Percentiles rank a stretch among this genome's conserved stretches.
These are phyloP conservation scores for Areca catechu DNA, from an alignment of 176 grass and related monocot species.

Conservation along the genomic window DNA sequence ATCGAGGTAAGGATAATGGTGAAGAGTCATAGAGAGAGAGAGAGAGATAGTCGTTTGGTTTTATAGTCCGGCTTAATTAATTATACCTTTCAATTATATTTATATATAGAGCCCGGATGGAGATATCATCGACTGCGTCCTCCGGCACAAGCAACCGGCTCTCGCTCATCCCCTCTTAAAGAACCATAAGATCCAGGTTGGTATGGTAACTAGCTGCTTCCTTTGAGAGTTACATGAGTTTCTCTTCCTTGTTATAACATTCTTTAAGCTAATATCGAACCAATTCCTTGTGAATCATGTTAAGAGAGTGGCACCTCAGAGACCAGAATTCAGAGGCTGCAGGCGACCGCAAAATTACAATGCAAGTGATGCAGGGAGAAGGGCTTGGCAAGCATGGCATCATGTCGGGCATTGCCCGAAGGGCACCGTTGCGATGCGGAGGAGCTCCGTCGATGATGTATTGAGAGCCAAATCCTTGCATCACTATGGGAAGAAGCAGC, in stretches of 20 bases:
- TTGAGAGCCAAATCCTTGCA: slow-evolving; percentile 56
- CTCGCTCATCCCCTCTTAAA: slow-evolving; percentile 64
- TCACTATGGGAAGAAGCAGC: slow-evolving; percentile 68
- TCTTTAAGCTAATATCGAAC: neutral
- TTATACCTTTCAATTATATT: too few species aligned
- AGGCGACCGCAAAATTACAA: neutral
- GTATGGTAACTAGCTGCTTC: too few species aligned
- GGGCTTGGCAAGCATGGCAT: slow-evolving; percentile 82
- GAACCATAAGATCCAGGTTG: slow-evolving; percentile 57
- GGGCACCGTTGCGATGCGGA: slow-evolving; percentile 64
- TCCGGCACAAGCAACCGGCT: slow-evolving; percentile 49
- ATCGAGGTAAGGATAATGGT: slow-evolving; percentile 32
- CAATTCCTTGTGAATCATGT: neutral
- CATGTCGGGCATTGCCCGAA: slow-evolving; percentile 57
- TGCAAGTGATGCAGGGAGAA: neutral
- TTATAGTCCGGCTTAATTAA: too few species aligned
- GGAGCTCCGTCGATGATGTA: slow-evolving; percentile 57
- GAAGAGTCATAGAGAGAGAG: too few species aligned
- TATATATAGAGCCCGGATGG: slow-evolving; percentile 50
- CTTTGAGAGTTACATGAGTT: too few species aligned
- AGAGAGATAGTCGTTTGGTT: too few species aligned
- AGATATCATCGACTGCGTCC: slow-evolving; percentile 88
- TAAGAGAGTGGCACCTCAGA: slow-evolving; percentile 23
- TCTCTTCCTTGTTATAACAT: too few species aligned
- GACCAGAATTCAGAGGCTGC: slow-evolving; percentile 20